Base-by-base conservation (phyloP, 441 rosid genomes). In the Lepidium campestre region DNA sequence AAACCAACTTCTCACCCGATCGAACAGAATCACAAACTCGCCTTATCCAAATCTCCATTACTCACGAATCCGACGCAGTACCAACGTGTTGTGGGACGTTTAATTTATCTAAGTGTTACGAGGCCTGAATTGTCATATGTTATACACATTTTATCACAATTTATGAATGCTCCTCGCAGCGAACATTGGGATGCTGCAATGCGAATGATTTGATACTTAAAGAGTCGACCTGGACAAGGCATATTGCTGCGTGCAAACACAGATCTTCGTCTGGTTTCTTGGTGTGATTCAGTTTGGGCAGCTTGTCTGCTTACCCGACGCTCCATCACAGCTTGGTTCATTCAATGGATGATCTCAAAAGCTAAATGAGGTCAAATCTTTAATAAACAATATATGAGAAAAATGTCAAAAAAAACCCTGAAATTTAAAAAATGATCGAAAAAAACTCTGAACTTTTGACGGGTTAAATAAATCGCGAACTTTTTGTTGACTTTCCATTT, bases 11-110 rank as follows among this genome's bases (percentile, higher is more conserved):
- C 9, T 0, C 10, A n/a, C 2, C 45, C 45, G 0, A n/a, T 40
- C 2, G 45, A 41, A 15, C 46, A 41, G 3, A 41, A 41, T 8
- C 50, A 45, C 10, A 18, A 18, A 0, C 3, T 44, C 3, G 13
- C 25, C 0, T 0, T 18, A 2, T 4, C 27, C 1, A 10, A 19
- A 0, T 2, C 25, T 19, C n/a, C n/a, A 4, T 1, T 5, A 1
- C 44, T 40, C 1, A 2, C 44, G 7, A 8, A 40, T 40, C 44
- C 41, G 1, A 4, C 5, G 0, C 23, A 7, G 2, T 44, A 44
- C 17, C 11, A 22, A 15, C 22, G 48, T 0, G 3, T 15, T 22
- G 15, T 42, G 0, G 48, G 48, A 1, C 4, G 48, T 0, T 12
- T 42, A 2, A 42, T 20, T 7, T 48, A 48, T 6, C 54, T 48